A percentile compares a stretch with the other conserved stretches of the same genome.
phyloP scores from a whole-genome alignment of 441 rosid genomes.

The Adansonia madagascariensis region DNA sequence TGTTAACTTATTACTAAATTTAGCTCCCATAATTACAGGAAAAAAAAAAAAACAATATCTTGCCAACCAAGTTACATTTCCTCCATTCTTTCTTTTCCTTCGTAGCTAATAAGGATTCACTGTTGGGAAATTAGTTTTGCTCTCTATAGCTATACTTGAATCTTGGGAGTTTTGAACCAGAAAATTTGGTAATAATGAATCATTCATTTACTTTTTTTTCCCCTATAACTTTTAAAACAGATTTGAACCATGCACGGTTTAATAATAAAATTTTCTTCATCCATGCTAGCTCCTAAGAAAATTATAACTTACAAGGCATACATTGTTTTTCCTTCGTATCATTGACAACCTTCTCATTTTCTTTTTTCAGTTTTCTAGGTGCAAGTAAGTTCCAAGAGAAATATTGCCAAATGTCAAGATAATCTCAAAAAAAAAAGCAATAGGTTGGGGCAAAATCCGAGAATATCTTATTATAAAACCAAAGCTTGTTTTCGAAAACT shows the following conservation, averaged over 20 bases:
- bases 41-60: not conserved
- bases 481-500: too few relatives aligned
- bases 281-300: not conserved
- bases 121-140: slow-evolving; percentile 16
- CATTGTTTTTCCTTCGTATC: too few relatives aligned
- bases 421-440: too few relatives aligned
- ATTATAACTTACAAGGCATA: not conserved
- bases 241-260: not conserved
- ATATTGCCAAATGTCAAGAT: too few relatives aligned
- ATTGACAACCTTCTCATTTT: not conserved
- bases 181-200: not conserved
- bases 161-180: slow-evolving; percentile 4
- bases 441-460: too few relatives aligned
- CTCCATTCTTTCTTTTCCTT: not conserved
- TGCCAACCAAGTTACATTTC: not conserved
- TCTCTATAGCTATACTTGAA: not conserved
- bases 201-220: not conserved
- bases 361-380: too few relatives aligned
- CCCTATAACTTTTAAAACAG: not conserved
- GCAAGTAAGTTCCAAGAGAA: too few relatives aligned
- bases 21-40: not conserved
- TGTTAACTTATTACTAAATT: not conserved
- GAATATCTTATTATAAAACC: too few relatives aligned
- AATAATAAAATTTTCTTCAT: not conserved
- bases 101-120: not conserved